Base-by-base conservation (phyloP, 1,139 yeast genomes). In the Ogataea hybrid region DNA sequence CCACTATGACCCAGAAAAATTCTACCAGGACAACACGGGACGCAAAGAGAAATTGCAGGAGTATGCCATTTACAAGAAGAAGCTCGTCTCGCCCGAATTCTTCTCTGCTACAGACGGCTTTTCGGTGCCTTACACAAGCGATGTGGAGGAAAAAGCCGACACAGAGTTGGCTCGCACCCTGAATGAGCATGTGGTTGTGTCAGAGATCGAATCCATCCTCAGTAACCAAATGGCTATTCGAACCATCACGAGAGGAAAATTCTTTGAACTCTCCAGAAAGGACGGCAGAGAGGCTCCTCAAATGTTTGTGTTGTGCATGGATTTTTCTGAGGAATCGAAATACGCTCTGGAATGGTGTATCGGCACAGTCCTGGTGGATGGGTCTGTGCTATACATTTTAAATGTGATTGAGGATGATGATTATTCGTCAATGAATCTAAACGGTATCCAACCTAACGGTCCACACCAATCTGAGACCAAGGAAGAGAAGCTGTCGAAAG, bases 261-360 rank as follows among this genome's bases (percentile, higher is more conserved):
- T 80, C 50, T 79, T 79, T 57, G 78, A 77, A 50, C 67, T 79
- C 20, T 64, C 75, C 34, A 51, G 52, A 22, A 32, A 42, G 11
- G 38, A 47, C 7, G 43, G 41, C 10, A 18, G 36, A 6, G 48
- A 46, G 21, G 48, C 53, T 25, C 85, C 86, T 32, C 83, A 81
- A 59, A 77, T 85, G 62, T 87, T 81, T 62, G 69, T 87, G 43
- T 75, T 85, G 25, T 86, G 92, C 57, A 78, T 85, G 68, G 96
- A 87, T 59, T 75, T 86, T 54, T 83, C 92, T 2, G 88, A 90
- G 1, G 97, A 88, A 56, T 84, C 96, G 4, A 73, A 76, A 28
- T 87, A 85, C 62, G 95, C 97, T 0, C 70, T 90, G 33, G 95
- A 88, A 56, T 90, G 96, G 88, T 79, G 90, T 35, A 73, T 90